Evolutionary conservation across 2,329 filamentous ascomycete species (phyloP), one percentile per base, ranked within the genome.

Genomic region (Sporothrix dimorphospora): DNA sequence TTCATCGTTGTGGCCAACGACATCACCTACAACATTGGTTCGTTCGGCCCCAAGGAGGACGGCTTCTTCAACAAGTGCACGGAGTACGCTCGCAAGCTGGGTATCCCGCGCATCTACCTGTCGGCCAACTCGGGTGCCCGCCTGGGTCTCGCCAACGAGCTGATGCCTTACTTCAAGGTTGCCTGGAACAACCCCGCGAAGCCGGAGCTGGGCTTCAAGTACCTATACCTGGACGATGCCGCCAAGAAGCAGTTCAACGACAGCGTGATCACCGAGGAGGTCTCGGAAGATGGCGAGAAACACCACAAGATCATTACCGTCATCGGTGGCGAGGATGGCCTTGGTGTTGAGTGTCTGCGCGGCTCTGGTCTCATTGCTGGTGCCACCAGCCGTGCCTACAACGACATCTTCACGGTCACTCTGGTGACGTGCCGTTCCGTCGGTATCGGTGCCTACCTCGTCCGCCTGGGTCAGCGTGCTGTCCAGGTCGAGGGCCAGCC

Each of bases 31-130:
- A 97, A 97, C 87, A 99, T 98, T 81, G 96, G 96, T 79, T 97
- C 94, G 1, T 99, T 99, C 81, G 96, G 96, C 69, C 96, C 96
- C 53, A 91, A 92, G 83, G 96, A 99, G 85, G 96, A 99, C 83
- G 92, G 93, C 78, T 99, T 97, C 89, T 99, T 99, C 90, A 88
- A 97, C 87, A 98, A 98, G 88, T 99, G 96, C 85, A 98, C 96
- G 11, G 94, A 99, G 83, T 87, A 98, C 76, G 96, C 96, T 74
- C 91, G 94, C 78, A 95, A 73, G 86, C 87, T 98, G 74, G 96
- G 96, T 51, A 97, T 99, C 78, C 96, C 96, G 30, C 93, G 96
- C 77, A 95, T 99, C 80, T 99, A 99, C 84, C 87, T 99, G 73
- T 99, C 96, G 81, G 96, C 96, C 81, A 99, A 99, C 88, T 99